phyloP scores from a whole-genome alignment of 495 filamentous ascomycete genomes.

The Collariella sp. region DNA sequence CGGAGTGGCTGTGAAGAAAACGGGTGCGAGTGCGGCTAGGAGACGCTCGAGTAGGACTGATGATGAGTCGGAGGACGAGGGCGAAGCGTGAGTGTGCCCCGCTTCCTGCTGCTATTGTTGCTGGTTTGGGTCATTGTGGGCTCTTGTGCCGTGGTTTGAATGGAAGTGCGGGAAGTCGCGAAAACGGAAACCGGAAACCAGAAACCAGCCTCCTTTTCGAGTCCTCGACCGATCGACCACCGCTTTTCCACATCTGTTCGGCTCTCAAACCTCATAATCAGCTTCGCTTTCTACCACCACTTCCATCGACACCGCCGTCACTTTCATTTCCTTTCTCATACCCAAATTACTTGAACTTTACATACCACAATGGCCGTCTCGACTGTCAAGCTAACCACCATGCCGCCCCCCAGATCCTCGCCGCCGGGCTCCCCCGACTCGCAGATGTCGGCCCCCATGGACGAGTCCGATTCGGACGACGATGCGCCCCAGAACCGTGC shows the following conservation, averaged over 20 bases:
- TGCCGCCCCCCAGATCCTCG: conserved; percentile 43
- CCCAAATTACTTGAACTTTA: background rate
- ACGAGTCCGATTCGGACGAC: conserved; percentile 73
- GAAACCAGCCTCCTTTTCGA: too few species aligned
- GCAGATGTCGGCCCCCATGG: conserved; percentile 77
- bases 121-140: background rate
- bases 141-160: background rate
- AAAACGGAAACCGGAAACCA: too few species aligned
- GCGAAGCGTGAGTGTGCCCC: conserved; percentile 62
- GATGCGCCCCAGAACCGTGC: conserved; percentile 45
- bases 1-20: conserved; percentile 38
- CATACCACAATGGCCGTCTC: background rate
- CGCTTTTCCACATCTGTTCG: background rate
- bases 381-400: conserved; percentile 11
- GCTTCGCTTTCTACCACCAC: background rate
- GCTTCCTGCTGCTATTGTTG: background rate
- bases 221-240: too few species aligned
- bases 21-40: conserved; percentile 38
- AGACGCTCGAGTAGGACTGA: conserved; percentile 41
- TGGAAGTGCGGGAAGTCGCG: too few species aligned
- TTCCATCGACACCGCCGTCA: too few species aligned
- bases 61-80: conserved; percentile 68
- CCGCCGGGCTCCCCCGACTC: conserved; percentile 61
- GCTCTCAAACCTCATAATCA: background rate
- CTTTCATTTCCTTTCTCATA: background rate